These are phyloP conservation scores for Aspergillus alliaceus DNA, from an alignment of 2,329 filamentous ascomycete genomes.

Conservation along the genomic window DNA sequence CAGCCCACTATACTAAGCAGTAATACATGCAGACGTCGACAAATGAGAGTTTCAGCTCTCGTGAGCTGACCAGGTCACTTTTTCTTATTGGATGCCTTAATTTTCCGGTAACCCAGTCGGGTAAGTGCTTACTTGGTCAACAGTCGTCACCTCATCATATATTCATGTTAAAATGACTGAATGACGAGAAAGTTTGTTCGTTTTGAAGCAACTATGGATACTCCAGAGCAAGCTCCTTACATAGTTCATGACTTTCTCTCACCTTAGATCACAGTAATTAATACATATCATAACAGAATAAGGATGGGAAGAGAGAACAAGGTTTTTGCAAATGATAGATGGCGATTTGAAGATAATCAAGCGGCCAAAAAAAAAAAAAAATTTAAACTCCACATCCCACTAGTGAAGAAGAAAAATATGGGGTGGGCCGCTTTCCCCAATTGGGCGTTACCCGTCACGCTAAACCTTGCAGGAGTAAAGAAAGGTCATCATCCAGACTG, in stretches of 20 bases:
- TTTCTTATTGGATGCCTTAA: neutral
- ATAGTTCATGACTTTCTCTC: no score
- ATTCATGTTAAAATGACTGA: no score
- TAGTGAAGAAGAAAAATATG: neutral
- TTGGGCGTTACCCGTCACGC: neutral
- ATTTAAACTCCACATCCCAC: neutral
- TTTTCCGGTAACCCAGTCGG: neutral
- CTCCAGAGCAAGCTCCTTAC: neutral
- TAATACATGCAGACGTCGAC: no score
- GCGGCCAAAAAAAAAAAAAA: no score
- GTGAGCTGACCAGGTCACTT: neutral
- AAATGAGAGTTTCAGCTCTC: no score
- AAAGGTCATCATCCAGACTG: neutral
- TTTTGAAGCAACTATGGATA: neutral
- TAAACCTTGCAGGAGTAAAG: neutral
- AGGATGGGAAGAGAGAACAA: neutral
- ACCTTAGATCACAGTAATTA: no score
- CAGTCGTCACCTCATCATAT: no score
- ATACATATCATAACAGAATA: no score
- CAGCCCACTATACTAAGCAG: no score
- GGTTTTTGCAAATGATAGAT: neutral
- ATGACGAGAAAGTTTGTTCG: no score
- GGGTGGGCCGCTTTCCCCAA: neutral
- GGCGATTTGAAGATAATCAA: neutral
- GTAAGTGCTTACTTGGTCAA: no score